phyloP scores from a whole-genome alignment of 768 basidiomycete genomes.

The Tulasnella sp. region DNA sequence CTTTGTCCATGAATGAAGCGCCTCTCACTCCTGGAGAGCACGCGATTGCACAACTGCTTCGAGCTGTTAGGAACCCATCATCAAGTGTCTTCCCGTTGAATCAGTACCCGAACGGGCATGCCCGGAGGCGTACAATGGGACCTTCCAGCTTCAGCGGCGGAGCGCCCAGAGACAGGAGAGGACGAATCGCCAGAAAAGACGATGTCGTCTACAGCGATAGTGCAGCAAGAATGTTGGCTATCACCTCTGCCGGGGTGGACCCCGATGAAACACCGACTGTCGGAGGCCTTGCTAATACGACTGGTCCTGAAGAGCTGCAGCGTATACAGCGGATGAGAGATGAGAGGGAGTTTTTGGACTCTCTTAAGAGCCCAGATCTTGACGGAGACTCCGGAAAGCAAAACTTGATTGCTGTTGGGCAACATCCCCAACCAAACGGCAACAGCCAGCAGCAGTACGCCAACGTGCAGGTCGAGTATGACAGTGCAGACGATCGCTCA shows the following conservation, averaged over 20 bases:
- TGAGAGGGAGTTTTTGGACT: conserved; percentile 31
- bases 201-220: conserved; percentile 20
- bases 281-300: not conserved
- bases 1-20: conserved; percentile 58
- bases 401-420: not conserved
- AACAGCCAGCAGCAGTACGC: conserved; percentile 8
- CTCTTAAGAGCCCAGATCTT: conserved; percentile 32
- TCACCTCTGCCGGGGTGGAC: not conserved
- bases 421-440: not conserved
- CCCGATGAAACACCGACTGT: conserved; percentile 31
- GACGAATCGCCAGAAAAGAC: conserved; percentile 54
- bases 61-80: conserved; percentile 39
- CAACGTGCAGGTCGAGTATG: conserved; percentile 14
- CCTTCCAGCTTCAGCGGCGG: conserved; percentile 75
- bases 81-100: conserved; percentile 28
- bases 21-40: conserved; percentile 67
- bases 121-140: conserved; percentile 45
- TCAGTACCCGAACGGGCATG: conserved; percentile 4
- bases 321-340: conserved; percentile 21
- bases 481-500: conserved; percentile 25
- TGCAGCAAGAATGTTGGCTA: not conserved
- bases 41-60: conserved; percentile 68
- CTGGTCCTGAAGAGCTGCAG: conserved; percentile 14
- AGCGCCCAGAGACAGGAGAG: conserved; percentile 74
- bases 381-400: conserved; percentile 18